Conservation (phyloP, 2,329 filamentous ascomycete species). For the Pseudogymnoascus sp. region DNA sequence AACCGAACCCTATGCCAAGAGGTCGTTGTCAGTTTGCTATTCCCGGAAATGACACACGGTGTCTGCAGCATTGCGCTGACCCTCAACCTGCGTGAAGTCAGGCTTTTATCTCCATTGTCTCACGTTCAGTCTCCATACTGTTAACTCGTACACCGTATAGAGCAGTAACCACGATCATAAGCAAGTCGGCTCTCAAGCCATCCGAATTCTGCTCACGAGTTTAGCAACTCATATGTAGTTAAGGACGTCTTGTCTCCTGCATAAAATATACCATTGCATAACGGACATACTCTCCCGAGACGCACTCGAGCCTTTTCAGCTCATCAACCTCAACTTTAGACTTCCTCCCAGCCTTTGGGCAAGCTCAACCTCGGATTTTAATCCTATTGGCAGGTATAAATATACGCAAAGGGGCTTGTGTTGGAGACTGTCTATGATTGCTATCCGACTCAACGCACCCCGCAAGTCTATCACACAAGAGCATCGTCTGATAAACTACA, state of each 20-base stretch:
- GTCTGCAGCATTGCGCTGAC: not conserved
- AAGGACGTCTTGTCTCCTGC: not conserved
- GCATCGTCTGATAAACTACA: not conserved
- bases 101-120: not conserved
- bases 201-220: not conserved
- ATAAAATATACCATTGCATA: not conserved
- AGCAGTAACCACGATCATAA: not conserved
- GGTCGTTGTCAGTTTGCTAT: not conserved
- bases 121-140: not conserved
- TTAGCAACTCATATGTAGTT: not conserved
- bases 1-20: not conserved
- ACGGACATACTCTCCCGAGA: not conserved
- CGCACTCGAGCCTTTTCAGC: not conserved
- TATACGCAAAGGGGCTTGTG: not conserved
- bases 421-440: not conserved
- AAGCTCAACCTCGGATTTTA: not conserved
- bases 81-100: not conserved
- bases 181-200: not conserved
- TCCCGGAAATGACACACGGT: not conserved
- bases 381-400: not conserved
- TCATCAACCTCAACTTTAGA: not conserved
- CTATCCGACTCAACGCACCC: slow-evolving; percentile 5
- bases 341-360: not conserved
- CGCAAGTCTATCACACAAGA: not conserved
- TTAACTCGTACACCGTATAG: not conserved